A percentile compares a stretch with the other conserved stretches of the same genome.
Evolutionary conservation across 495 filamentous ascomycete species (phyloP).

Genomic region (Xylaria curta): DNA sequence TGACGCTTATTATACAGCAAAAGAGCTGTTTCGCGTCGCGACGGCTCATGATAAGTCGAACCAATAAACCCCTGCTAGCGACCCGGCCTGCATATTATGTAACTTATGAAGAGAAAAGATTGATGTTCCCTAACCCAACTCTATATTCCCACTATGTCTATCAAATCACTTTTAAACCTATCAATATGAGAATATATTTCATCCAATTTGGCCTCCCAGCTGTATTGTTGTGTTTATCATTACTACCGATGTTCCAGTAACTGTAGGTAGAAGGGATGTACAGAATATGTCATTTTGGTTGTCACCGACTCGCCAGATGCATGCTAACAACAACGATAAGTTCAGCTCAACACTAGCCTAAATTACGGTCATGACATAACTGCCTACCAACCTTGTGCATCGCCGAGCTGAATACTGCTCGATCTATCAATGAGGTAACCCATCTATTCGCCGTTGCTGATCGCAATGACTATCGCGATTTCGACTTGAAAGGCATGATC

Average conservation of each 20-base stretch:
- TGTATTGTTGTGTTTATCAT: background rate
- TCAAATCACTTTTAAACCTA: background rate
- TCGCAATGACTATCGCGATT: background rate
- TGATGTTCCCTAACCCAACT: background rate
- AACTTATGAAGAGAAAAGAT: background rate
- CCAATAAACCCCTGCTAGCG: background rate
- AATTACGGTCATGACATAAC: background rate
- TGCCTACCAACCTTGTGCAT: background rate
- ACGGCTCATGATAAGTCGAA: background rate
- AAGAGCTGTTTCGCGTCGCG: background rate
- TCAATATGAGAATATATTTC: background rate
- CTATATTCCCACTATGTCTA: background rate
- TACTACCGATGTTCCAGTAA: background rate
- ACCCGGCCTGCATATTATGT: background rate
- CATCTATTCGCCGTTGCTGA: background rate
- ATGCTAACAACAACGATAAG: background rate
- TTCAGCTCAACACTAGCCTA: constrained; percentile 7
- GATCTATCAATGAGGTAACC: background rate
- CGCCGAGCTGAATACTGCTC: background rate
- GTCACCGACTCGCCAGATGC: background rate
- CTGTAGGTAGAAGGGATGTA: background rate
- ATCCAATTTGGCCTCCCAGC: background rate
- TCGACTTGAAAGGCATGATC: background rate
- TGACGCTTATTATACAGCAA: background rate
- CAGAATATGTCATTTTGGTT: background rate